Evolutionary conservation across 2,329 filamentous ascomycete species (phyloP).

Genomic region (Talaromyces sp.): DNA sequence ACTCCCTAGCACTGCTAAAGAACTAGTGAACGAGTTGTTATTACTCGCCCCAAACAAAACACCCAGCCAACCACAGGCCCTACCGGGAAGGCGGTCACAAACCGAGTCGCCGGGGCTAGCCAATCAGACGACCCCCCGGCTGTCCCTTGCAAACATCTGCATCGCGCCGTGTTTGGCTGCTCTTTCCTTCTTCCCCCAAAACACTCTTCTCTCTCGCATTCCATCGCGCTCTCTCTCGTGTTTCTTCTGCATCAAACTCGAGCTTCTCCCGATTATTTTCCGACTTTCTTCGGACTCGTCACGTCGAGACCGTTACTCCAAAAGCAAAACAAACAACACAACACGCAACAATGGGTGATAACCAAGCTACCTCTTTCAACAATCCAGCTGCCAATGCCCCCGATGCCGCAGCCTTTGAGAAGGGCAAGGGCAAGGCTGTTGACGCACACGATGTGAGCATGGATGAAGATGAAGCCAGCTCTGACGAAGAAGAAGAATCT

Average conservation of each 20-base stretch:
- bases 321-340: background rate
- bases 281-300: background rate
- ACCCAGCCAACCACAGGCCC: background rate
- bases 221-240: background rate
- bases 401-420: slow-evolving; percentile 49
- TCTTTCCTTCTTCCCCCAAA: slow-evolving; percentile 5
- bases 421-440: slow-evolving; percentile 83
- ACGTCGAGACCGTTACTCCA: background rate
- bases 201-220: background rate
- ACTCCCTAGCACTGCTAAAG: background rate
- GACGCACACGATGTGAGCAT: slow-evolving; percentile 28
- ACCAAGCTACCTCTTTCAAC: slow-evolving; percentile 21
- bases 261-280: background rate
- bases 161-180: slow-evolving; percentile 18
- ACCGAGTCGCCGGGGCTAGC: background rate
- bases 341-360: slow-evolving; percentile 29
- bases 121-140: background rate
- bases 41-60: background rate
- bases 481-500: slow-evolving; percentile 45
- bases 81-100: background rate
- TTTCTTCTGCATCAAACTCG: background rate
- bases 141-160: background rate
- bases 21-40: background rate
- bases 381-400: slow-evolving; percentile 36
- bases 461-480: slow-evolving; percentile 49